phyloP scores from a whole-genome alignment of 331 rosid species.

The Ulmus americana region DNA sequence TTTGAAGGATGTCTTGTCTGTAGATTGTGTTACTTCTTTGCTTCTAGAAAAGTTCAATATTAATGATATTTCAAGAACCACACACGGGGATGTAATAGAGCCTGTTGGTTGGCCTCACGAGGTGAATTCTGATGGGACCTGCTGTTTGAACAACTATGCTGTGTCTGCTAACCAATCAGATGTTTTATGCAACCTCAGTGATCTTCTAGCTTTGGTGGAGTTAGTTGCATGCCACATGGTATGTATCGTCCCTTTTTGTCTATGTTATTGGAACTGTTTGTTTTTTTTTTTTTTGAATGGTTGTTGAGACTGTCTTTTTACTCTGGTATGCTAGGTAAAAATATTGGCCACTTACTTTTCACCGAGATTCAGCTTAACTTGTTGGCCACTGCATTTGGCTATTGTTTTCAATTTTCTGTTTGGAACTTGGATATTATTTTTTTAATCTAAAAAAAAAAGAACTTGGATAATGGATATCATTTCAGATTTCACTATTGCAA shows the following conservation, averaged over 20 bases:
- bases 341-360: no score
- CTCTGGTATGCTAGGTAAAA: background rate
- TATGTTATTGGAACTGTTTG: background rate
- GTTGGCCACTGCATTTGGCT: no score
- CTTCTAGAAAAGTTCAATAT: slow-evolving; percentile 47
- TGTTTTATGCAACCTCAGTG: slow-evolving; percentile 36
- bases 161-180: slow-evolving; percentile 30
- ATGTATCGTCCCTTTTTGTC: slow-evolving; percentile 12
- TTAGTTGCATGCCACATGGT: slow-evolving; percentile 64
- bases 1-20: slow-evolving; percentile 42
- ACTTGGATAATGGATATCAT: no score
- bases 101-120: slow-evolving; percentile 17
- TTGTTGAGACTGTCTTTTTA: background rate
- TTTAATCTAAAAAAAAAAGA: no score
- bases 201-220: slow-evolving; percentile 72
- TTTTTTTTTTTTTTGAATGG: background rate
- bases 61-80: slow-evolving; percentile 8
- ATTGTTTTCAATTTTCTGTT: no score
- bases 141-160: slow-evolving; percentile 32
- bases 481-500: background rate
- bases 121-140: slow-evolving; percentile 29
- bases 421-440: no score
- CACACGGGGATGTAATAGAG: slow-evolving; percentile 13
- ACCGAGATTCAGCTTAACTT: no score
- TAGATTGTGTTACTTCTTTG: slow-evolving; percentile 44